phyloP scores from a whole-genome alignment of 2,329 filamentous ascomycete species.

The Hypoxylon sp. region DNA sequence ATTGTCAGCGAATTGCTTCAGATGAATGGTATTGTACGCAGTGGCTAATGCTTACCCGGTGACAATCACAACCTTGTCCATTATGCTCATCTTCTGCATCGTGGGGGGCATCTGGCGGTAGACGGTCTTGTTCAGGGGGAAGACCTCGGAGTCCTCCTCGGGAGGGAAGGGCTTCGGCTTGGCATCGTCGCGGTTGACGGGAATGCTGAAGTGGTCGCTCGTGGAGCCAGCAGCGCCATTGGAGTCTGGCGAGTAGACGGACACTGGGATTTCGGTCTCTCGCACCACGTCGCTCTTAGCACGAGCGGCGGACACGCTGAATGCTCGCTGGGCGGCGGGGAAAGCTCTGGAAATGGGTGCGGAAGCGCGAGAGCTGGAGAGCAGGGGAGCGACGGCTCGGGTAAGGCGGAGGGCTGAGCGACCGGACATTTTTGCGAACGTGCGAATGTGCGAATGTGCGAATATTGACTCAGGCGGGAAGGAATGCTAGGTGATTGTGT shows the following conservation, averaged over 20 bases:
- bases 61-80: slow-evolving; percentile 79
- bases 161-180: slow-evolving; percentile 61
- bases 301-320: slow-evolving; percentile 57
- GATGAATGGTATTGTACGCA: slow-evolving; percentile 34
- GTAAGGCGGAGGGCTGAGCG: slow-evolving; percentile 53
- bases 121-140: slow-evolving; percentile 68
- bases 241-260: slow-evolving; percentile 65
- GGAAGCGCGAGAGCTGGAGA: slow-evolving; percentile 46
- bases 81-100: slow-evolving; percentile 77
- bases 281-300: slow-evolving; percentile 67
- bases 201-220: slow-evolving; percentile 69
- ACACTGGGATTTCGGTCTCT: slow-evolving; percentile 71
- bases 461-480: slow-evolving; percentile 10
- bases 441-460: slow-evolving; percentile 18
- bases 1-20: slow-evolving; percentile 41
- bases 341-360: slow-evolving; percentile 48
- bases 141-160: slow-evolving; percentile 64
- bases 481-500: slow-evolving; percentile 14
- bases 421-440: slow-evolving; percentile 53
- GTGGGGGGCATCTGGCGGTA: slow-evolving; percentile 73
- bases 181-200: slow-evolving; percentile 63
- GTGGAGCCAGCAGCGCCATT: slow-evolving; percentile 60
- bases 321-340: slow-evolving; percentile 55
- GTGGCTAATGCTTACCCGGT: slow-evolving; percentile 70
- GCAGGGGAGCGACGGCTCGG: slow-evolving; percentile 52